Conservation (phyloP, 495 filamentous ascomycete species). For the Platismatia glauca region DNA sequence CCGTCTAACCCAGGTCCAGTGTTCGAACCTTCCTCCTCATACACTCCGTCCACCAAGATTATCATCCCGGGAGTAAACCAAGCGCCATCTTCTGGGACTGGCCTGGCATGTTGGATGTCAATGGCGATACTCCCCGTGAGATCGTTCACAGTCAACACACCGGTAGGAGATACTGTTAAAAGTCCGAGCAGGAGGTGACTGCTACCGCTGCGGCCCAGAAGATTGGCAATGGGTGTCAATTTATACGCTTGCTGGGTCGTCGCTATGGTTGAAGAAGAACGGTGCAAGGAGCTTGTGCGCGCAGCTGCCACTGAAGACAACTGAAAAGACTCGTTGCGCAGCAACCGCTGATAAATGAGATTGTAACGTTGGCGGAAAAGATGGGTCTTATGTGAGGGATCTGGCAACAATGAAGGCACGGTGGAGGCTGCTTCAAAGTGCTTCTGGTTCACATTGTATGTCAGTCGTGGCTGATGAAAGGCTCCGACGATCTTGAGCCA, state of each 20-base stretch:
- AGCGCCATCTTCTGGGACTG: constrained; percentile 74
- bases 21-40: constrained; percentile 78
- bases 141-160: constrained; percentile 72
- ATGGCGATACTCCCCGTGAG: constrained; percentile 78
- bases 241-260: constrained; percentile 61
- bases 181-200: constrained; percentile 83
- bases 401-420: constrained; percentile 69
- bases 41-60: constrained; percentile 83
- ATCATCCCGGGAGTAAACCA: constrained; percentile 96
- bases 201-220: constrained; percentile 78
- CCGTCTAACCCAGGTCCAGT: constrained; percentile 58
- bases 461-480: constrained; percentile 76
- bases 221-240: constrained; percentile 85
- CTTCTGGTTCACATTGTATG: constrained; percentile 81
- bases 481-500: constrained; percentile 74
- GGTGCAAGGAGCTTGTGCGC: constrained; percentile 33
- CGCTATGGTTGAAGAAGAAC: constrained; percentile 45
- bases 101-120: constrained; percentile 69
- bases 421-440: constrained; percentile 70
- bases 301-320: constrained; percentile 38
- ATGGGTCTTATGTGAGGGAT: constrained; percentile 69
- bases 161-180: constrained; percentile 72
- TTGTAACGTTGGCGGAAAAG: constrained; percentile 86
- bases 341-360: constrained; percentile 77
- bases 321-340: constrained; percentile 91